Base-by-base conservation (phyloP, 2,329 filamentous ascomycete species). In the Curvularia sp. region DNA sequence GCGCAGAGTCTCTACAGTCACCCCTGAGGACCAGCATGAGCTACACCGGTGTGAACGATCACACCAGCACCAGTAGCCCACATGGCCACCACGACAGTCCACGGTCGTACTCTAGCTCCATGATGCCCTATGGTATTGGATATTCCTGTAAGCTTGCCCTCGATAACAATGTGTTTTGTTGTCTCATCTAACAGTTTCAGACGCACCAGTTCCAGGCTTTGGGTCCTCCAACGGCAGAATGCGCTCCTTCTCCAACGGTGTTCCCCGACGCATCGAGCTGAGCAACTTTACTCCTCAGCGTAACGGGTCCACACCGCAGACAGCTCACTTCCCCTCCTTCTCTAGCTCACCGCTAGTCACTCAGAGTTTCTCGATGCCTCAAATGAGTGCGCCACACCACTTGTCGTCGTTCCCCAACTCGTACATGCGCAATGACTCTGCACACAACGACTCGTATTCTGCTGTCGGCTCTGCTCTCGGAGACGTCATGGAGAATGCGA, bases 21-120 rank as follows among this genome's bases (percentile, higher is more conserved):
- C 79, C 80, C 2, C 68, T 82, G 13, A 72, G 80, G 53, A 77
- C 79, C 7, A 82, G 79, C 70, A 79, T 81, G 71, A 81, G 79
- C 32, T 82, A 82, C 61, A 76, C 66, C 23, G 65, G 70, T 39
- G 71, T 68, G 12, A 61, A 61, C 50, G 73, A 75, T 25, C 60
- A 59, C 42, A 69, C 67, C 36, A 64, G 66, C 38, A 68, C 68
- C 1, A 49, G 65, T 42, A 72, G 72, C 52, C 63, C 70, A 2
- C 57, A 54, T 34, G 64, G 49, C 54, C 71, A 72, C 42, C 53
- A 66, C 7, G 71, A 74, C 25, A 60, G 59, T 49, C 64, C 66
- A 55, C 61, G 69, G 18, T 63, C 70, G 8, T 74, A 71, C 59
- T 72, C 73, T 2, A 69, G 66, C 58, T 72, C 73, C 6, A 72